phyloP scores from a whole-genome alignment of 139 green algal species.

The Mesotaenium endlicherianum region DNA sequence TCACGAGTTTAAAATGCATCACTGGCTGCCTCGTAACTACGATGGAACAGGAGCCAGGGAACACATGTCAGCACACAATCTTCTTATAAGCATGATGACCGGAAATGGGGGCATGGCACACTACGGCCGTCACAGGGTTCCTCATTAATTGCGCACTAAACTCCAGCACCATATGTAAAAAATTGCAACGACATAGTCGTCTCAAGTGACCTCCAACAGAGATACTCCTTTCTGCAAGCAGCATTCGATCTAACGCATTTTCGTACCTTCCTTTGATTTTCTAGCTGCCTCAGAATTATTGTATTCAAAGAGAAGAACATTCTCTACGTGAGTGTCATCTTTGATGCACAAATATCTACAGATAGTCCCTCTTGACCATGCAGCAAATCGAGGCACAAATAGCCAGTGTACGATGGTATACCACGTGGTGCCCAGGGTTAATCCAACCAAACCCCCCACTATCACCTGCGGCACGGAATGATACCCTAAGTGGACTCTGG shows the following conservation, averaged over 20 bases:
- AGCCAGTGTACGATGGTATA: background rate
- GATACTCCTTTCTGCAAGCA: too few species aligned
- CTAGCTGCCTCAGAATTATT: slow-evolving; percentile 4
- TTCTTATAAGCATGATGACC: too few species aligned
- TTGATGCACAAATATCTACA: slow-evolving; percentile 30
- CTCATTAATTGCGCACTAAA: too few species aligned
- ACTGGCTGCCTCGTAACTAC: too few species aligned
- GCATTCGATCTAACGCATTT: background rate
- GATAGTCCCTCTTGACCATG: background rate
- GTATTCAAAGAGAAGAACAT: slow-evolving; percentile 24
- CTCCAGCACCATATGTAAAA: too few species aligned
- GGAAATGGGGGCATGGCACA: too few species aligned
- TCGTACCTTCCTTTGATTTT: background rate
- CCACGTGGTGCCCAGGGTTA: background rate
- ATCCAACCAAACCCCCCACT: background rate
- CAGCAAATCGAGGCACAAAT: background rate
- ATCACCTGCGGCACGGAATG: slow-evolving; percentile 28
- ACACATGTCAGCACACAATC: too few species aligned
- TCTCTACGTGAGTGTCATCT: slow-evolving; percentile 17
- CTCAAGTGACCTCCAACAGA: too few species aligned
- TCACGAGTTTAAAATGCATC: too few species aligned
- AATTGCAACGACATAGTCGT: too few species aligned
- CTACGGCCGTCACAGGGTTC: too few species aligned
- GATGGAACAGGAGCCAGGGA: too few species aligned
- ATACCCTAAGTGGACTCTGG: slow-evolving; percentile 29